Evolutionary conservation across 306 rosid genomes (phyloP).

Genomic region (Crotalaria pallida): DNA sequence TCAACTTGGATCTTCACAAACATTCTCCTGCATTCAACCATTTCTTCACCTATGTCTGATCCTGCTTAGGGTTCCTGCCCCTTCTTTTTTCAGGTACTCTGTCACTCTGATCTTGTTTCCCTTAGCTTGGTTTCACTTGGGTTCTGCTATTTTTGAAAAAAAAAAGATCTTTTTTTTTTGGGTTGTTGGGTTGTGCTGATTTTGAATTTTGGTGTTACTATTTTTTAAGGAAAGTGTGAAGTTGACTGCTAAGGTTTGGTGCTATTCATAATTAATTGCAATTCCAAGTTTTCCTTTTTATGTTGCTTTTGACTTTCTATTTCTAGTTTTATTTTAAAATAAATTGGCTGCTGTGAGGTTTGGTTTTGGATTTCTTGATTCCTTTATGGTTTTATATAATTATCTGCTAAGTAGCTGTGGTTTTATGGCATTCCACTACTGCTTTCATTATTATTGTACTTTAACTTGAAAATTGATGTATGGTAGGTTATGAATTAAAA

Average conservation of each 20-base stretch:
- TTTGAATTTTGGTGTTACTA: neutral
- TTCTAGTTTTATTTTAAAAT: neutral
- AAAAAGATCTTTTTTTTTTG: neutral
- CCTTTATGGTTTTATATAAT: neutral
- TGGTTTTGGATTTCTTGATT: neutral
- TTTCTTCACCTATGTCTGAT: constrained; percentile 4
- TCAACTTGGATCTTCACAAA: neutral
- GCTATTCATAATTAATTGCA: constrained; percentile 12
- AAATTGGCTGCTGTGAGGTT: neutral
- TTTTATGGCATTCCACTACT: neutral
- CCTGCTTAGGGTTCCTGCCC: neutral
- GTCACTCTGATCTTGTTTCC: constrained; percentile 5
- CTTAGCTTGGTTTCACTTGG: neutral
- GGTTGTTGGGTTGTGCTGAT: neutral
- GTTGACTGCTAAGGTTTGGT: constrained; percentile 14
- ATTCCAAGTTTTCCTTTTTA: neutral
- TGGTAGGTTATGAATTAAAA: neutral
- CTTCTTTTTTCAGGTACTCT: neutral
- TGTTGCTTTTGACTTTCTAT: constrained; percentile 7
- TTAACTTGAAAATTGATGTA: neutral
- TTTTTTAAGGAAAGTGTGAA: constrained; percentile 11
- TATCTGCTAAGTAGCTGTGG: neutral
- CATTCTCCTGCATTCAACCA: neutral
- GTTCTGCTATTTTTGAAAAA: neutral
- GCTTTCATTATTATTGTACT: neutral